These are phyloP conservation scores for Capronia americana DNA, from an alignment of 2,329 filamentous ascomycete species.

Conservation along the genomic window DNA sequence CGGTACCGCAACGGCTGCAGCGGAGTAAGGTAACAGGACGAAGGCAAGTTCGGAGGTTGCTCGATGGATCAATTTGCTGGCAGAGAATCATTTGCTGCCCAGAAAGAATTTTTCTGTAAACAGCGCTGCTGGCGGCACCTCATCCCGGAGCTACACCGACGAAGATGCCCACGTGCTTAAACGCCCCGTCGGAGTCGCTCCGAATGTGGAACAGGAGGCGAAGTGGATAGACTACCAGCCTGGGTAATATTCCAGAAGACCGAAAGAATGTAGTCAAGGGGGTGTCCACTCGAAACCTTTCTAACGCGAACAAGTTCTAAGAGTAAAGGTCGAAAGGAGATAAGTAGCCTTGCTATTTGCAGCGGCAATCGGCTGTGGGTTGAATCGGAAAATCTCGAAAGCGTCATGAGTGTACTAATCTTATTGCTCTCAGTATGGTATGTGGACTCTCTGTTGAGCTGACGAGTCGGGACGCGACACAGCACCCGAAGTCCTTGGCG, in stretches of 20 bases:
- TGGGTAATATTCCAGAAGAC: slow-evolving; percentile 30
- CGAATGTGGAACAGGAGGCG: slow-evolving; percentile 15
- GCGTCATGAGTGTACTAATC: neutral
- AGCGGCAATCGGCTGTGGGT: neutral
- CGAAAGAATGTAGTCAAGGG: slow-evolving; percentile 2
- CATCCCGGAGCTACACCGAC: slow-evolving; percentile 7
- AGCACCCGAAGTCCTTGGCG: neutral
- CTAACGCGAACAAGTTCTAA: neutral
- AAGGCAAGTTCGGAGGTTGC: neutral
- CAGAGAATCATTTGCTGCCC: neutral
- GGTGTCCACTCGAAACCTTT: no score
- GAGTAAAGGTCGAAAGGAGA: neutral
- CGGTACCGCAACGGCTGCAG: slow-evolving; percentile 13
- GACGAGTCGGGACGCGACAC: neutral
- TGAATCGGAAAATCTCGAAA: neutral
- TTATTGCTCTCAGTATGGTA: neutral
- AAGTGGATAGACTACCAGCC: slow-evolving; percentile 22
- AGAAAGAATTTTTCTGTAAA: neutral
- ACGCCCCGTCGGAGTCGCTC: slow-evolving; percentile 10
- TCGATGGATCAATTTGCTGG: slow-evolving; percentile 12
- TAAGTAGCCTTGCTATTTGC: neutral
- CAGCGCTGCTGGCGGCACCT: neutral
- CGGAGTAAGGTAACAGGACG: slow-evolving; percentile 23
- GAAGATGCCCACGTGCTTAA: slow-evolving; percentile 13
- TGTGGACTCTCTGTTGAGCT: neutral